Base-by-base conservation (phyloP, 192 early-diverging fungal genomes). In the Podila horticola region DNA sequence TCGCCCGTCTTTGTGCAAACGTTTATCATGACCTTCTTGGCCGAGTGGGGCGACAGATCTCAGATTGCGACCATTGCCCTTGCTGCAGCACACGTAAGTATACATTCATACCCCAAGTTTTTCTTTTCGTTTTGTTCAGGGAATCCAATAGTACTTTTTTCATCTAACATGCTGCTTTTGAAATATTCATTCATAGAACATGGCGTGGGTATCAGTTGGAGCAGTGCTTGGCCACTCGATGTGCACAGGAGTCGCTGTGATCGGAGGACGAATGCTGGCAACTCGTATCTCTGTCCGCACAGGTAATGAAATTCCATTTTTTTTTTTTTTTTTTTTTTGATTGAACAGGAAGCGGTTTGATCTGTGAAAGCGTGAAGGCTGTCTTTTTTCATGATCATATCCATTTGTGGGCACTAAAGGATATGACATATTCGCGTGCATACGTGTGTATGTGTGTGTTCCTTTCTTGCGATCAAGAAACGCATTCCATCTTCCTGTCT, bases 1-100 rank as follows among this genome's bases (percentile, higher is more conserved):
- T 97, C 96, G 28, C 97, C 98, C 0, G 85, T 96, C 31, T 99
- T 96, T 90, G 91, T 98, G 28, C 94, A 99, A 86, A 95, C 94
- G 0, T 99, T 99, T 88, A 90, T 96, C 36, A 79, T 99, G 74
- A 98, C 97, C 48, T 99, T 99, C 72, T 69, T 99, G 68, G 98
- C 95, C 50, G 98, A 99, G 79, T 99, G 97, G 97, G 97, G 97
- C 17, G 97, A 99, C 83, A 90, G 97, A 29, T 97, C 95, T 66
- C 97, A 99, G 85, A 94, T 98, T 68, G 93, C 96, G 3, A 98
- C 97, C 2, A 96, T 99, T 77, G 97, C 96, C 38, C 85, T 99
- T 65, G 97, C 95, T 52, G 97, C 96, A 22, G 95, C 97, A n/a
- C 90, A 92, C 72, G 90, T 91, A 86, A 76, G 75, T 72, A 36